phyloP scores from a whole-genome alignment of 108 stramenopile species.

The Parietichytrium sp. region DNA sequence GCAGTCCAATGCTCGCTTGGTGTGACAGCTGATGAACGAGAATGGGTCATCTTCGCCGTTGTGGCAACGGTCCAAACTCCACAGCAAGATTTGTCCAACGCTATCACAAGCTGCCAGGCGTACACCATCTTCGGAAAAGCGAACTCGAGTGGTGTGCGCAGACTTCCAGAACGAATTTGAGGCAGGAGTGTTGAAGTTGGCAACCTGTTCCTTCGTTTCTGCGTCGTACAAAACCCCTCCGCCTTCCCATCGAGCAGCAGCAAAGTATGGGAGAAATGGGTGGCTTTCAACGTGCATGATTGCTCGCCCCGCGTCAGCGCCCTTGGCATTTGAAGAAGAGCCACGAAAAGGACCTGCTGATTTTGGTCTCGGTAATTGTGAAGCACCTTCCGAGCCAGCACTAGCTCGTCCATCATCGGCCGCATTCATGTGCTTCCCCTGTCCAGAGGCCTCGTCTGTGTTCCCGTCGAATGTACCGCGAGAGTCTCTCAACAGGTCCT shows the following conservation, averaged over 20 bases:
- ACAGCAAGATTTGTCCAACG: neutral
- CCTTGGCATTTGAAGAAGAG: neutral
- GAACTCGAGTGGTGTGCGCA: constrained; percentile 16
- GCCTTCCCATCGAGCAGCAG: neutral
- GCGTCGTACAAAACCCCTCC: constrained; percentile 1
- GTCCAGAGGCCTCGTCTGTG: neutral
- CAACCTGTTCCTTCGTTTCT: neutral
- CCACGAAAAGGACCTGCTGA: neutral
- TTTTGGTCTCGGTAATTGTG: too few species aligned
- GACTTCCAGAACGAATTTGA: neutral
- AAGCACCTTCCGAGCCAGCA: too few species aligned
- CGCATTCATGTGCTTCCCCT: neutral
- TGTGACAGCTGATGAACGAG: neutral
- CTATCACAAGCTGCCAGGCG: constrained; percentile 18
- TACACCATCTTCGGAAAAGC: constrained; percentile 6
- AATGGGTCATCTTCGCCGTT: neutral
- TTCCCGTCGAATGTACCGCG: neutral
- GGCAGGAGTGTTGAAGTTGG: neutral
- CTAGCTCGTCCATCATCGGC: too few species aligned
- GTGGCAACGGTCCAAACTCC: neutral
- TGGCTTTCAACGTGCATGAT: constrained; percentile 31
- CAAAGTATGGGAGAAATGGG: neutral
- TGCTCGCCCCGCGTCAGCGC: neutral
- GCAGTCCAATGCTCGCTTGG: constrained; percentile 9
- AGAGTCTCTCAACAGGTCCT: neutral